These are phyloP conservation scores for Xylaria sp. DNA, from an alignment of 2,329 filamentous ascomycete genomes.

Conservation along the genomic window DNA sequence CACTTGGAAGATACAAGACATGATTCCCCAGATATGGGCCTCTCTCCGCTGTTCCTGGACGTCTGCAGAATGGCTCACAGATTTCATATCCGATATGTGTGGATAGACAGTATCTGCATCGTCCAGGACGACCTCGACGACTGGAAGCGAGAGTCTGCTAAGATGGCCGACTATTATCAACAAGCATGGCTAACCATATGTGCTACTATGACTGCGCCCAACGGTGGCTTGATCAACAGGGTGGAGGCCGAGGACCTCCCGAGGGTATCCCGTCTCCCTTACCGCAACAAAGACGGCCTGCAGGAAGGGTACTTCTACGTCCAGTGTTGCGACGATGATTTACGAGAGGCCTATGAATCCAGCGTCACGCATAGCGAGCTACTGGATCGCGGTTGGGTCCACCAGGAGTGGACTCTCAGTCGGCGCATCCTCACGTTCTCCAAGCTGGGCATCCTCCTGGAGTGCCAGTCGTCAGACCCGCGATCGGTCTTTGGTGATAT, in stretches of 20 bases:
- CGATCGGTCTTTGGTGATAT: not conserved
- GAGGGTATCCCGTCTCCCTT: slow-evolving; percentile 1
- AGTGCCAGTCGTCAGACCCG: not conserved
- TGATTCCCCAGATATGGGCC: not conserved
- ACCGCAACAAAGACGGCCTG: not conserved
- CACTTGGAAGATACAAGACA: not conserved
- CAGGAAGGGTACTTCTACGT: not conserved
- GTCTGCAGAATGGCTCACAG: not conserved
- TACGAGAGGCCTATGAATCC: not conserved
- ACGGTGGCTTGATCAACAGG: not conserved
- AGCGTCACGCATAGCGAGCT: not conserved
- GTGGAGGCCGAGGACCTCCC: not conserved
- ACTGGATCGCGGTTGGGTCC: not conserved
- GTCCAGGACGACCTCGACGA: not conserved
- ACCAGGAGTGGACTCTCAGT: not conserved
- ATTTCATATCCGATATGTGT: not conserved
- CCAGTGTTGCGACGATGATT: not conserved
- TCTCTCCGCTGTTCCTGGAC: not conserved
- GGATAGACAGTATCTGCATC: not conserved
- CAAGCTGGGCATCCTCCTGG: not conserved
- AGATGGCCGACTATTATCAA: not conserved
- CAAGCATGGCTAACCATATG: not conserved
- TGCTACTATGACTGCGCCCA: not conserved
- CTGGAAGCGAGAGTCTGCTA: slow-evolving; percentile 1
- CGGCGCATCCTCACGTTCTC: slow-evolving; percentile 5